Conservation (phyloP, 345 rosid genomes). For the sweet orange (Citrus sinensis) region DVS_A1.0 CM039166.1:15513501-15514000, state of each 20-base stretch:
- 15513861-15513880: neutral
- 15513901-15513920: neutral
- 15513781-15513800: neutral
- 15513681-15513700: conserved; percentile 80
- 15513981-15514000: neutral
- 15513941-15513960: neutral
- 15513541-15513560: conserved; percentile 57
- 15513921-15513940: neutral
- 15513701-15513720: conserved; percentile 88
- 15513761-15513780: conserved; percentile 37
- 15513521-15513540: conserved; percentile 81
- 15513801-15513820: neutral
- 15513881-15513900: neutral
- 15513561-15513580: neutral
- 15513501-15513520: conserved; percentile 95
- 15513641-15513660: neutral
- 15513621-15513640: neutral
- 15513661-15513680: conserved; percentile 17
- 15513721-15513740: conserved; percentile 84
- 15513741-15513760: conserved; percentile 84
- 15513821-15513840: neutral
- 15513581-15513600: neutral
- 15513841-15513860: neutral
- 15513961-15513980: neutral
- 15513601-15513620: neutral